Conservation (phyloP, 345 rosid genomes). For the Linum trigynum region DNA sequence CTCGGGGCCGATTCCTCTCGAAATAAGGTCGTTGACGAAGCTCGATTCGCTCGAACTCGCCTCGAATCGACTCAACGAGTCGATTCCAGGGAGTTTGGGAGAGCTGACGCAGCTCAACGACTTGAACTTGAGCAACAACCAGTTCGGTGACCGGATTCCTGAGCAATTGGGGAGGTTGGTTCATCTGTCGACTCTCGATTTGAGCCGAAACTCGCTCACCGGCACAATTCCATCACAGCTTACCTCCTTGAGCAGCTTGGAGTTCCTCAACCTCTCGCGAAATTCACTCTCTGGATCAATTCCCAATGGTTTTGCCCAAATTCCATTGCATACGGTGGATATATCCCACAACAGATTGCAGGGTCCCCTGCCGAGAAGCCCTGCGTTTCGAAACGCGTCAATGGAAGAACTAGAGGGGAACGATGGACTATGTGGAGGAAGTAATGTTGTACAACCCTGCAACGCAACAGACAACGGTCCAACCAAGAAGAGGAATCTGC, state of each 20-base stretch:
- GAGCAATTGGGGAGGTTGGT: neutral
- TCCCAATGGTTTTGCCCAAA: slow-evolving; percentile 4
- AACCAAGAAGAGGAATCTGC: neutral
- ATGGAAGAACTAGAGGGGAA: neutral
- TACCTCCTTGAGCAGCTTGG: slow-evolving; percentile 9
- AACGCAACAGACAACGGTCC: neutral
- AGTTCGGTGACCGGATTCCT: slow-evolving; percentile 23
- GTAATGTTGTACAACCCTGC: neutral
- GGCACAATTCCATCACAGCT: slow-evolving; percentile 22
- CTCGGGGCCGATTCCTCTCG: slow-evolving; percentile 10
- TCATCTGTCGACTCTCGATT: slow-evolving; percentile 16
- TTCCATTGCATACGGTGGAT: neutral
- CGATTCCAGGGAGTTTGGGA: slow-evolving; percentile 17
- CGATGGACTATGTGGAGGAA: neutral
- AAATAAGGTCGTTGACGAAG: slow-evolving; percentile 5
- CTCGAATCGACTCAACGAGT: slow-evolving; percentile 14
- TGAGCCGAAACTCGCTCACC: slow-evolving; percentile 21
- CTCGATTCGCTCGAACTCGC: slow-evolving; percentile 23
- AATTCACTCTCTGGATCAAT: slow-evolving; percentile 27
- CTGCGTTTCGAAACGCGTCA: neutral
- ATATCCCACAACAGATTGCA: neutral
- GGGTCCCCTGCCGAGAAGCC: neutral
- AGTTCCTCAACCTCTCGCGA: slow-evolving; percentile 22
- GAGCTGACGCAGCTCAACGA: neutral
- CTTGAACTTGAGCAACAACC: slow-evolving; percentile 31